phyloP scores from a whole-genome alignment of 1,139 yeast genomes.

The Saccharomyces hybrid region DNA sequence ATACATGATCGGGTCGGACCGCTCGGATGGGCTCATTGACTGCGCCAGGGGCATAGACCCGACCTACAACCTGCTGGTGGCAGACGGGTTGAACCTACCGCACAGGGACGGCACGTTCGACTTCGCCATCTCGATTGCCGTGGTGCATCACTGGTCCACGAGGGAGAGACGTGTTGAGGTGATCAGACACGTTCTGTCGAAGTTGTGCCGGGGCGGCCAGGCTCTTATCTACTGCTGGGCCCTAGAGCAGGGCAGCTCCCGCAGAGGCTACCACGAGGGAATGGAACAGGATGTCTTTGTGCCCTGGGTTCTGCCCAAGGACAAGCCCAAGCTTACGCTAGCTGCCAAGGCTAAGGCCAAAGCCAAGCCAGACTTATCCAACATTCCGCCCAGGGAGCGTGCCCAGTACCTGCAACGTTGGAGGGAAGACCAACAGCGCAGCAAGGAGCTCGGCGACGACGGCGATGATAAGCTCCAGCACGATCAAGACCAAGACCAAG shows the following conservation, averaged over 20 bases:
- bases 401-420: constrained; percentile 24
- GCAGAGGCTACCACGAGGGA: constrained; percentile 83
- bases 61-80: constrained; percentile 48
- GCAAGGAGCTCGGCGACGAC: constrained; percentile 12
- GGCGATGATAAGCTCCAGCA: constrained; percentile 6
- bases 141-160: constrained; percentile 91
- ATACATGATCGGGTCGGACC: constrained; percentile 71
- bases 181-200: constrained; percentile 55
- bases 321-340: constrained; percentile 25
- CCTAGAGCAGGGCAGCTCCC: constrained; percentile 75
- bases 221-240: constrained; percentile 95
- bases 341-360: constrained; percentile 12
- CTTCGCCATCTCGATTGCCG: constrained; percentile 93
- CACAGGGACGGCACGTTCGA: constrained; percentile 57
- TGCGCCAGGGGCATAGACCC: constrained; percentile 54
- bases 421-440: constrained; percentile 23
- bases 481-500: constrained; percentile 3
- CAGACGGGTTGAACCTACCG: constrained; percentile 73
- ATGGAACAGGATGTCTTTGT: constrained; percentile 91
- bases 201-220: constrained; percentile 53
- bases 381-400: constrained; percentile 26
- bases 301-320: constrained; percentile 78
- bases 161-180: constrained; percentile 71
- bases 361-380: constrained; percentile 23
- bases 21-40: constrained; percentile 65